phyloP scores from a whole-genome alignment of 2,329 filamentous ascomycete genomes.

The Xylaria sp. region DNA sequence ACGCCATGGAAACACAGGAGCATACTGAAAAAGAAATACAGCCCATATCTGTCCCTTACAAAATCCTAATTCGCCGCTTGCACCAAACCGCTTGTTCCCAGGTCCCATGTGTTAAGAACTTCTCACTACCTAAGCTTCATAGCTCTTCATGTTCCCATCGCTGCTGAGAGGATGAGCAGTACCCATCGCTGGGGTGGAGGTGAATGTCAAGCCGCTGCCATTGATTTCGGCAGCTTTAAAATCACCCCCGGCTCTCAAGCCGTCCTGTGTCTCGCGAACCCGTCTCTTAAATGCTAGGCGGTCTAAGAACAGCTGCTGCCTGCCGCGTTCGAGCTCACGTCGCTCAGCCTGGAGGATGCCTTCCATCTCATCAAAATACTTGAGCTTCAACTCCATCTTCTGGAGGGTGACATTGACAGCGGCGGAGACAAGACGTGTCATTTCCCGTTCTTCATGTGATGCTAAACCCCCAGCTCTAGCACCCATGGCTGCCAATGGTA shows the following conservation, averaged over 20 bases:
- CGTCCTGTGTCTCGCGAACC: conserved; percentile 81
- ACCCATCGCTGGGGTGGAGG: conserved; percentile 49
- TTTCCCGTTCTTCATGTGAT: conserved; percentile 95
- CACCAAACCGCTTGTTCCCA: conserved; percentile 14
- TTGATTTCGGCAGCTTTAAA: conserved; percentile 56
- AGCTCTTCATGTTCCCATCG: conserved; percentile 62
- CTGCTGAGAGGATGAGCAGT: conserved; percentile 61
- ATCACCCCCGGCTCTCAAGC: conserved; percentile 64
- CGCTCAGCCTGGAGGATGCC: conserved; percentile 89
- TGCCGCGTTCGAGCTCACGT: conserved; percentile 86
- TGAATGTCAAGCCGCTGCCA: conserved; percentile 60
- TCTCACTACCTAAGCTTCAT: conserved; percentile 52
- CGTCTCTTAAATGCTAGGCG: conserved; percentile 87
- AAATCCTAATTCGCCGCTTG: conserved; percentile 36
- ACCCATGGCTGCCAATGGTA: conserved; percentile 84
- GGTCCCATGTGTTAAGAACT: background rate
- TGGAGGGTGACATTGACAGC: conserved; percentile 93
- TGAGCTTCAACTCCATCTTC: conserved; percentile 93
- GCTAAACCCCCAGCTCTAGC: conserved; percentile 86
- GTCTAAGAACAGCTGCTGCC: conserved; percentile 93
- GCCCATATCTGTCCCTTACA: too few species aligned
- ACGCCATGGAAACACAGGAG: too few species aligned
- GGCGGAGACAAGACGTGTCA: conserved; percentile 89
- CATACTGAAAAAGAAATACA: too few species aligned
- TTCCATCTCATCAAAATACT: conserved; percentile 97